A percentile compares a stretch with the other conserved stretches of the same genome.
Conservation (phyloP, 169 alveolate species). For the Perkinsus marinus region DNA sequence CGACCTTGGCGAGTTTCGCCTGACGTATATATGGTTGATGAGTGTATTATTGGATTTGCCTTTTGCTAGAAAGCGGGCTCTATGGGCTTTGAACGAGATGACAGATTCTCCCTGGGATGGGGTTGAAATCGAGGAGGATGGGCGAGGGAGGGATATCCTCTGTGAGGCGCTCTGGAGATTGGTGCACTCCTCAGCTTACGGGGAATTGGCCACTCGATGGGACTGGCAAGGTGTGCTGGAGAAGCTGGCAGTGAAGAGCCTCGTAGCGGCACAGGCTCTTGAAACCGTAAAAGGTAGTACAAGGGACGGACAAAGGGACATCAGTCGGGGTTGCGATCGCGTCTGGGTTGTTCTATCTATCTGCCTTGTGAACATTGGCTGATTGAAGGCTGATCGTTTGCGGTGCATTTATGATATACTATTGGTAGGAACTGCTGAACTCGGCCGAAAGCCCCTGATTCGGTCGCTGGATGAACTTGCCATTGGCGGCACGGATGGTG, state of each 20-base stretch:
- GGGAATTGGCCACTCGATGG: background rate
- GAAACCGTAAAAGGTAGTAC: background rate
- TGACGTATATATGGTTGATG: background rate
- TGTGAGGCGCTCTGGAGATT: background rate
- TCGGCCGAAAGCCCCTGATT: no score
- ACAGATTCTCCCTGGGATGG: background rate
- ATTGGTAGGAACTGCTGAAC: no score
- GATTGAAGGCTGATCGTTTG: no score
- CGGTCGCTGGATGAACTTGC: no score
- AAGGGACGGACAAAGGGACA: background rate
- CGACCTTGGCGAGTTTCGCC: background rate
- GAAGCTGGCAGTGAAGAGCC: background rate
- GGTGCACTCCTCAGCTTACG: background rate
- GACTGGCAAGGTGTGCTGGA: background rate
- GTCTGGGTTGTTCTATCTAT: no score
- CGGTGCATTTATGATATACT: no score
- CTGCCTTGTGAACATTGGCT: no score
- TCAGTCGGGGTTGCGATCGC: no score
- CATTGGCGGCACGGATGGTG: no score
- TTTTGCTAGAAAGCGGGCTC: background rate
- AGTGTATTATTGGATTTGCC: background rate
- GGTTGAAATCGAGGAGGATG: background rate
- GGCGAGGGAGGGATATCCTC: background rate
- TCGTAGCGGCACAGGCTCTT: background rate
- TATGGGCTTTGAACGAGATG: background rate